Conservation (phyloP, 495 filamentous ascomycete genomes). For the Cenococcum geophilum region DNA sequence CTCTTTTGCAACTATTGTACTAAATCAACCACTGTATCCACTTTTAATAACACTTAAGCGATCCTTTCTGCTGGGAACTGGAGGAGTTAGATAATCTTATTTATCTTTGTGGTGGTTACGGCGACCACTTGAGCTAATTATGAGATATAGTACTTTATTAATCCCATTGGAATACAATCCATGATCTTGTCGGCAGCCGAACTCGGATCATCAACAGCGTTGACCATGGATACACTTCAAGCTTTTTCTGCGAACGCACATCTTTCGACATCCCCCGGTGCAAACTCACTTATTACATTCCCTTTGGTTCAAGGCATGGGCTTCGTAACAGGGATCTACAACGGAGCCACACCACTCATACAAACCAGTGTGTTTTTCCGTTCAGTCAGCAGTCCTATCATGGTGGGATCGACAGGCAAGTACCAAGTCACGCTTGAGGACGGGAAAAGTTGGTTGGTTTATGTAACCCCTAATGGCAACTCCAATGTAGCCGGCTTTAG, state of each 20-base stretch:
- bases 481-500: conserved; percentile 44
- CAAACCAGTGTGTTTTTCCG: conserved; percentile 67
- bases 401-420: conserved; percentile 59
- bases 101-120: too few relatives aligned
- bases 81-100: too few relatives aligned
- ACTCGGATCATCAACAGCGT: conserved; percentile 50
- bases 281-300: conserved; percentile 57
- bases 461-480: conserved; percentile 52
- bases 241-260: conserved; percentile 70
- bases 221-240: conserved; percentile 58
- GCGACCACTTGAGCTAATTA: too few relatives aligned
- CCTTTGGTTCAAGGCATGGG: conserved; percentile 88
- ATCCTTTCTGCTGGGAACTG: too few relatives aligned
- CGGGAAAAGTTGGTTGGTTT: conserved; percentile 70
- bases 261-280: conserved; percentile 49
- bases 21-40: too few relatives aligned
- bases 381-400: conserved; percentile 52
- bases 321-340: conserved; percentile 74
- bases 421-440: conserved; percentile 67
- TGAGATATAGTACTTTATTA: conserved; percentile 58
- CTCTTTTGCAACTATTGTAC: too few relatives aligned
- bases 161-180: conserved; percentile 74
- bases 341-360: conserved; percentile 59
- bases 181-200: conserved; percentile 72
- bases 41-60: too few relatives aligned